These are phyloP conservation scores for Epichloe baconii DNA, from an alignment of 2,329 filamentous ascomycete species.

Conservation along the genomic window DNA sequence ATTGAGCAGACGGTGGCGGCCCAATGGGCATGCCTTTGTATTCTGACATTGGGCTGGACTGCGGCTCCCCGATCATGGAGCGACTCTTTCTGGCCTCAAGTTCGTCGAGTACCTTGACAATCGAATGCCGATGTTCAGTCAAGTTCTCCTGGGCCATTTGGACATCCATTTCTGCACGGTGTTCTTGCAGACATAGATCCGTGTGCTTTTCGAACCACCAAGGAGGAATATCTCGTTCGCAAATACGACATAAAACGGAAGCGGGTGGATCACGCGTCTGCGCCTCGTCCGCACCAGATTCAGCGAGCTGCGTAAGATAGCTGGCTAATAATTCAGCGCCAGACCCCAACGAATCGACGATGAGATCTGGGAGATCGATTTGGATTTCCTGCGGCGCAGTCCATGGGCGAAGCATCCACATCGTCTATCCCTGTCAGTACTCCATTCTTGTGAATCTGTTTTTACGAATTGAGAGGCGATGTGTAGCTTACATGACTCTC, in stretches of 20 bases:
- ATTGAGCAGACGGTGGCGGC: constrained; percentile 55
- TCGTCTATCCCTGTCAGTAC: constrained; percentile 48
- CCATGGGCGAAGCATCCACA: constrained; percentile 99
- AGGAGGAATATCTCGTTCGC: constrained; percentile 88
- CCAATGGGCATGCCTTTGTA: constrained; percentile 85
- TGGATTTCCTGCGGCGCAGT: constrained; percentile 82
- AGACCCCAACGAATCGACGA: constrained; percentile 87
- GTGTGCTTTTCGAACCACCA: constrained; percentile 99
- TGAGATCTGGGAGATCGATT: constrained; percentile 77
- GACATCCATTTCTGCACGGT: constrained; percentile 93
- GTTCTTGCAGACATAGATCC: constrained; percentile 88
- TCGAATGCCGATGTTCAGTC: constrained; percentile 82
- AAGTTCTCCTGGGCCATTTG: constrained; percentile 89
- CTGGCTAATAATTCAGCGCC: constrained; percentile 90
- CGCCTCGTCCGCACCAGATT: constrained; percentile 64
- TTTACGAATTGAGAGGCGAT: neutral
- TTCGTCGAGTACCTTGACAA: constrained; percentile 89
- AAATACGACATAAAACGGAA: constrained; percentile 88
- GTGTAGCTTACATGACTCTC: constrained; percentile 69
- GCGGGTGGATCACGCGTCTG: constrained; percentile 70
- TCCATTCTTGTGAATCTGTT: neutral
- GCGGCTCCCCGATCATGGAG: constrained; percentile 41
- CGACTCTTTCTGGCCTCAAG: constrained; percentile 67
- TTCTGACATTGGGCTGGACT: constrained; percentile 49
- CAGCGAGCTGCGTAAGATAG: constrained; percentile 80